A percentile compares a stretch with the other conserved stretches of the same genome.
Evolutionary conservation across 23 red algal genomes (phyloP).

Genomic region (Porphyridium purpureum): DNA sequence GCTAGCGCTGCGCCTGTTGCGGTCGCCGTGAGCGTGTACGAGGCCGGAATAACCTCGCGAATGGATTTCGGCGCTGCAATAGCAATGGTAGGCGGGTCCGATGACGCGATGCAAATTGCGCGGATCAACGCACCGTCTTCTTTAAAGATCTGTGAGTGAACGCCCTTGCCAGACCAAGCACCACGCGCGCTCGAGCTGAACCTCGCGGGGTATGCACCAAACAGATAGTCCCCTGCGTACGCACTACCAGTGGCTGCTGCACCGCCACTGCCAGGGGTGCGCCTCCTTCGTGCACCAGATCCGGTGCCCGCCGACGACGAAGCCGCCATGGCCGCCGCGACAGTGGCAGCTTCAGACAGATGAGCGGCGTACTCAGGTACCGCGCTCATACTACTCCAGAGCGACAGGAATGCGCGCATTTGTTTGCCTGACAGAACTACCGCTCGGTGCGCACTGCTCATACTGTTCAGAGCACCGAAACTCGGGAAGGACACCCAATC

Average conservation of each 20-base stretch:
- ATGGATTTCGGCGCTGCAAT: conserved; percentile 36
- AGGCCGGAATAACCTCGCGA: conserved; percentile 38
- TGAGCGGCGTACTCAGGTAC: conserved; percentile 48
- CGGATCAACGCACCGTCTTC: conserved; percentile 51
- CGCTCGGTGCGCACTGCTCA: too few relatives aligned
- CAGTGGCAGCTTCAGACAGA: conserved; percentile 56
- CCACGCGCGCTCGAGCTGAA: conserved; percentile 33
- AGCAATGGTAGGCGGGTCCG: conserved; percentile 55
- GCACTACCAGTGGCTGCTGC: background rate
- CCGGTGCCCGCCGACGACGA: conserved; percentile 19
- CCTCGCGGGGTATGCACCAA: conserved; percentile 40
- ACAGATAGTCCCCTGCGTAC: conserved; percentile 23
- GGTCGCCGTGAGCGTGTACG: conserved; percentile 28
- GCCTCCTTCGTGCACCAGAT: background rate
- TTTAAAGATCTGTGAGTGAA: conserved; percentile 19
- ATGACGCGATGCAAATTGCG: conserved; percentile 40
- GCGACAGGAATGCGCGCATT: conserved; percentile 34
- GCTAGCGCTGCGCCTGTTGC: too few relatives aligned
- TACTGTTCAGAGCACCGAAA: too few relatives aligned
- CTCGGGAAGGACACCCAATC: conserved; percentile 29
- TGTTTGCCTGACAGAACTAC: too few relatives aligned
- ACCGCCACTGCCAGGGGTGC: background rate
- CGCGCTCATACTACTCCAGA: conserved; percentile 40
- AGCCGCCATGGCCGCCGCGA: conserved; percentile 45
- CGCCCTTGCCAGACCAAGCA: conserved; percentile 42